Evolutionary conservation across 2,329 filamentous ascomycete genomes (phyloP).

Genomic region (Thelonectria olida): DNA sequence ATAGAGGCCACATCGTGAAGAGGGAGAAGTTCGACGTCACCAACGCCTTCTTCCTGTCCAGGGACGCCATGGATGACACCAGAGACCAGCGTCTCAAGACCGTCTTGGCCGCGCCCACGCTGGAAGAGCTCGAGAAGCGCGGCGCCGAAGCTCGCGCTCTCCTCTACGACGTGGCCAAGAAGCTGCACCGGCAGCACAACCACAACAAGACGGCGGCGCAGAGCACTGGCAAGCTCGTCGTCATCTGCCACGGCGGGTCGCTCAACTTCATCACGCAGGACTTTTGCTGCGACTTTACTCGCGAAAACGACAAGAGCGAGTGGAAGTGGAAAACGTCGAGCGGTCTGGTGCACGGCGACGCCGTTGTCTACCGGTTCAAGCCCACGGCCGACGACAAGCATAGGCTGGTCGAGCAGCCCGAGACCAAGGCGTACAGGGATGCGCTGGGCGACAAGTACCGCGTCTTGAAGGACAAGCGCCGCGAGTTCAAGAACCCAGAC

Average conservation of each 20-base stretch:
- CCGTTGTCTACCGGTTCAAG: background rate
- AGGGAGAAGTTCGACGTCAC: background rate
- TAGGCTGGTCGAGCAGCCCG: background rate
- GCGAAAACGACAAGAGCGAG: background rate
- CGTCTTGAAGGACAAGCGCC: background rate
- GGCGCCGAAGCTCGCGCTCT: background rate
- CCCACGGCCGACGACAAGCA: background rate
- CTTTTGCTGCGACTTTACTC: background rate
- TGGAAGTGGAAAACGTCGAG: background rate
- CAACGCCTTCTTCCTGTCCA: background rate
- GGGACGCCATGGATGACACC: background rate
- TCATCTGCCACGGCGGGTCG: background rate
- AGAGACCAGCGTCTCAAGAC: background rate
- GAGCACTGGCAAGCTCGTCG: background rate
- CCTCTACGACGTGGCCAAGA: background rate
- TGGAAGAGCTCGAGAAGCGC: background rate
- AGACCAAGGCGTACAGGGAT: background rate
- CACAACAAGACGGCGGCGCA: background rate
- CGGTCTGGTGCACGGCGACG: background rate
- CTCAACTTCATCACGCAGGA: background rate
- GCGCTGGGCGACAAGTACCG: background rate
- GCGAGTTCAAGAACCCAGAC: background rate
- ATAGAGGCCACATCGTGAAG: background rate
- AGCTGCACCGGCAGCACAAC: background rate
- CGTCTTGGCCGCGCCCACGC: background rate